A percentile compares a stretch with the other conserved stretches of the same genome.
Conservation (phyloP, 1,139 yeast species). For the Kodamaea fungicola region DNA sequence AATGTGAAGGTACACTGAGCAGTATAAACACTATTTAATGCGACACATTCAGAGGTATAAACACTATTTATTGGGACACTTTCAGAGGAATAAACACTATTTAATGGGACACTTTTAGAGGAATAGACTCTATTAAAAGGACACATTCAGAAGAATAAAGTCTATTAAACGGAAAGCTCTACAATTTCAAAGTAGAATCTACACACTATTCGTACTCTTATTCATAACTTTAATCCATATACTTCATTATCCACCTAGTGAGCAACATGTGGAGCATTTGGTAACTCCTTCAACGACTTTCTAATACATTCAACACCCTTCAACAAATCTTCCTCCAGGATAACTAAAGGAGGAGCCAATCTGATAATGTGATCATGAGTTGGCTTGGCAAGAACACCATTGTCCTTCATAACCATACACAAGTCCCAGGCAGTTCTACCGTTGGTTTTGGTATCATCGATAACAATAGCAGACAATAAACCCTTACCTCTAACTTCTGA, state of each 20-base stretch:
- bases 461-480: slow-evolving; percentile 83
- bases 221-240: not conserved
- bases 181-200: not conserved
- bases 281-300: slow-evolving; percentile 56
- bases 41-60: too few species aligned
- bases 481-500: slow-evolving; percentile 94
- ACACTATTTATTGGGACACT: too few species aligned
- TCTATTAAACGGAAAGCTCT: too few species aligned
- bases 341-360: slow-evolving; percentile 93
- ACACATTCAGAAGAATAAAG: too few species aligned
- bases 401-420: slow-evolving; percentile 82
- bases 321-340: slow-evolving; percentile 78
- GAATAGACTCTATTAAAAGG: too few species aligned
- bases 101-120: too few species aligned
- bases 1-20: too few species aligned
- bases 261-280: slow-evolving; percentile 45
- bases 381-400: slow-evolving; percentile 93
- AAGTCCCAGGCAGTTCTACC: slow-evolving; percentile 97
- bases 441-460: slow-evolving; percentile 77
- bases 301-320: slow-evolving; percentile 77
- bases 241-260: slow-evolving; percentile 24
- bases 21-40: too few species aligned
- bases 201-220: not conserved
- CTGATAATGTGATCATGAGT: slow-evolving; percentile 95
- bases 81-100: too few species aligned